Conservation (phyloP, 2,329 filamentous ascomycete genomes). For the Geosmithia putterillii region DNA sequence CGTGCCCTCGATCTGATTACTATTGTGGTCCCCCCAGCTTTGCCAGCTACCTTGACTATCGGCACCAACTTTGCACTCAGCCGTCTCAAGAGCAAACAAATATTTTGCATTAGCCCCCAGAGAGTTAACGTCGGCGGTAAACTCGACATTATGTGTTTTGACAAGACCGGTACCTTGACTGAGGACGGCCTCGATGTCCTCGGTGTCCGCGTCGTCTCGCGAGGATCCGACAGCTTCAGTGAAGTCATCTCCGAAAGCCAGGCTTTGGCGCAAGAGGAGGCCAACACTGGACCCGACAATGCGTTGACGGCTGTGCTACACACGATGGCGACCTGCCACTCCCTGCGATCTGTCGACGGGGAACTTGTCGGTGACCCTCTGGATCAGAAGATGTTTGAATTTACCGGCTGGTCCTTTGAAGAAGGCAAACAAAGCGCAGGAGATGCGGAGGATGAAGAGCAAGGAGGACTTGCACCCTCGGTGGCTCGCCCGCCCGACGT, state of each 20-base stretch:
- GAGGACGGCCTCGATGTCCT: constrained; percentile 93
- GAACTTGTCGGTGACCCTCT: constrained; percentile 89
- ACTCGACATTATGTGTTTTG: constrained; percentile 91
- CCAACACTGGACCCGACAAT: constrained; percentile 14
- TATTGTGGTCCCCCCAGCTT: constrained; percentile 88
- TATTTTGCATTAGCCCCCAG: constrained; percentile 97
- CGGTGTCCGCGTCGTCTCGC: constrained; percentile 68
- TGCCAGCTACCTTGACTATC: constrained; percentile 91
- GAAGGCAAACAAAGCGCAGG: constrained; percentile 63
- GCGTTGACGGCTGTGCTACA: constrained; percentile 56
- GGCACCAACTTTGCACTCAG: constrained; percentile 90
- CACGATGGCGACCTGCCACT: constrained; percentile 97
- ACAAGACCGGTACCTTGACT: constrained; percentile 96
- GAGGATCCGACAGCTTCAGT: constrained; percentile 51
- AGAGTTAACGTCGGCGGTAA: constrained; percentile 95
- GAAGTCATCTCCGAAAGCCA: constrained; percentile 59
- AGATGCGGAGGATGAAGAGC: constrained; percentile 60
- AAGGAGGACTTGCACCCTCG: constrained; percentile 68
- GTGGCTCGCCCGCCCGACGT: constrained; percentile 67
- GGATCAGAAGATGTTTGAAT: constrained; percentile 98
- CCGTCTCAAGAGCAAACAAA: constrained; percentile 75
- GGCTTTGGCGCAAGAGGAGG: constrained; percentile 37
- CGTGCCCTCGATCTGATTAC: constrained; percentile 91
- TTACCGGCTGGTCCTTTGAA: constrained; percentile 84
- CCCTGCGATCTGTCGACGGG: constrained; percentile 71